A percentile compares a stretch with the other conserved stretches of the same genome.
Evolutionary conservation across 768 basidiomycete genomes (phyloP).

Genomic region (Boletus pseudopeckii): DNA sequence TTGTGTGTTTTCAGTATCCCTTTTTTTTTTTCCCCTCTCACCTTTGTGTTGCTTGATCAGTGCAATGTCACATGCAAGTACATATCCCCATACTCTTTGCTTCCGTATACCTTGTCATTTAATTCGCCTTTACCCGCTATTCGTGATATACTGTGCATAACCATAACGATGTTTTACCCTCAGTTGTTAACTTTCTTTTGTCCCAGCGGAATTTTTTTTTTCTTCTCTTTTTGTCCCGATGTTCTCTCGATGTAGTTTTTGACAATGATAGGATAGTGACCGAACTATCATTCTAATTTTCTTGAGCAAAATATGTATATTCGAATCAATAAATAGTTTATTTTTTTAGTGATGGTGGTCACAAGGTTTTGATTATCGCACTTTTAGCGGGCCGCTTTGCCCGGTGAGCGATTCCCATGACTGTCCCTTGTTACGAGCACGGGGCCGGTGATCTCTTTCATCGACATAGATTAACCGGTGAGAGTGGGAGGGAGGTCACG

Average conservation of each 20-base stretch:
- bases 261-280: too few relatives aligned
- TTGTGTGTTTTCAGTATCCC: too few relatives aligned
- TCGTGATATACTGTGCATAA: slow-evolving; percentile 22
- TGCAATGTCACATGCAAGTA: slow-evolving; percentile 10
- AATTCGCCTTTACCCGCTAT: slow-evolving; percentile 15
- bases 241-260: slow-evolving; percentile 13
- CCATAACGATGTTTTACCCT: slow-evolving; percentile 3
- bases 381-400: not conserved
- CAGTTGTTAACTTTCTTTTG: not conserved
- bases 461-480: too few relatives aligned
- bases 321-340: not conserved
- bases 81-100: not conserved
- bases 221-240: not conserved
- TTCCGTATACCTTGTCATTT: slow-evolving; percentile 24
- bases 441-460: too few relatives aligned
- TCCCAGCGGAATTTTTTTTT: not conserved
- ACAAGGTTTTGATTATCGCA: too few relatives aligned
- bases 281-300: slow-evolving; percentile 17
- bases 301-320: slow-evolving; percentile 6
- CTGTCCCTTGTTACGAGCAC: too few relatives aligned
- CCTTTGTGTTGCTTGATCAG: slow-evolving; percentile 4
- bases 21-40: too few relatives aligned
- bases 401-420: too few relatives aligned
- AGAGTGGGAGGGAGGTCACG: too few relatives aligned
- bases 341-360: not conserved